Evolutionary conservation across 2,329 filamentous ascomycete genomes (phyloP), one percentile per base, ranked within the genome.

Genomic region (Sporothrix luriei): DNA sequence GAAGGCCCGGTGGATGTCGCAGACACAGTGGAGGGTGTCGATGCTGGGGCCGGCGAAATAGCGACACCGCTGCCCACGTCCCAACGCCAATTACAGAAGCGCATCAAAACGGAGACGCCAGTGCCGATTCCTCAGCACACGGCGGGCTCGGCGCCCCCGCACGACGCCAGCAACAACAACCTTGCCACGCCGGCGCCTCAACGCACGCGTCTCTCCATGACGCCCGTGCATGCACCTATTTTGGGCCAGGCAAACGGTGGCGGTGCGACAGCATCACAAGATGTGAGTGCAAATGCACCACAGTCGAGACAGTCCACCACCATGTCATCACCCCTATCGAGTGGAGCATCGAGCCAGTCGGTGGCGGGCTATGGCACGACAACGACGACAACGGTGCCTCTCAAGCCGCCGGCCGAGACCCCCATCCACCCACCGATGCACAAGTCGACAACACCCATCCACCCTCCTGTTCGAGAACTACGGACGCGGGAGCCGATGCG

Each of bases 51-150:
- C 16, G 7, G 62, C n/a, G 66, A 43, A 38, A n/a, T 13, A 11
- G 51, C 21, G 19, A 55, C 52, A 24, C 57, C 51, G 46, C 38
- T 26, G 4, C 21, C 57, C 14, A 21, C 38, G 1, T 62, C 57
- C 11, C 57, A 62, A 21, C 38, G 57, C 1, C 57, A 62, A 26
- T 13, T 75, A 70, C 71, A 76, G 52, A 80, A 80, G 75, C 76
- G 78, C 2, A 76, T 76, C 62, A 80, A 80, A 73, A 80, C 78
- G 1, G 78, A 80, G 72, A 80, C 78, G n/a, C 78, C 78, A 2
- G 78, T 80, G 19, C 78, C 78, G 21, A 77, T 78, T 29, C 78
- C 78, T 0, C 75, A 77, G 38, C 74, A 75, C 10, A 73, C 73
- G n/a, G 67, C 71, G 10, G 48, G 59, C 5, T 74, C 75, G 24